Conservation (phyloP, 2,329 filamentous ascomycete species). For the Alternaria consortialis region DNA sequence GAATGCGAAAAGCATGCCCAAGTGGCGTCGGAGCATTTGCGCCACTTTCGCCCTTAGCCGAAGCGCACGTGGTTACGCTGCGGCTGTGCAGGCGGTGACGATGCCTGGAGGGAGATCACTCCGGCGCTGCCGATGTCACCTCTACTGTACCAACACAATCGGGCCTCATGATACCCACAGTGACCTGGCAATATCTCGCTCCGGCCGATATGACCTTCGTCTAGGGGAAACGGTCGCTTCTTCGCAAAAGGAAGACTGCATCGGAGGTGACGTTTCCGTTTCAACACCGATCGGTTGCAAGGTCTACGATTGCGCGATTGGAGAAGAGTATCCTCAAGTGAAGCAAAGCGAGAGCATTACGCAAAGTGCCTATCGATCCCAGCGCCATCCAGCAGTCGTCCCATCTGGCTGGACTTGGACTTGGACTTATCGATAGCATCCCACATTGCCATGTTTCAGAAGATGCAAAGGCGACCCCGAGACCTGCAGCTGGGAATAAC, state of each 20-base stretch:
- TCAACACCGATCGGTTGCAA: constrained; percentile 34
- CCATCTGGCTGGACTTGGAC: constrained; percentile 29
- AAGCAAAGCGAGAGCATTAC: constrained; percentile 36
- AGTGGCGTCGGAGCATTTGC: constrained; percentile 22
- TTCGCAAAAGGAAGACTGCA: constrained; percentile 23
- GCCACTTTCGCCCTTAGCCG: constrained; percentile 27
- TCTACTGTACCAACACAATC: constrained; percentile 11
- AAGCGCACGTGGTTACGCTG: constrained; percentile 20
- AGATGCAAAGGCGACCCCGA: constrained; percentile 39
- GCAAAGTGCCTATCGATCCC: constrained; percentile 29
- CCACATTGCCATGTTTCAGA: constrained; percentile 46
- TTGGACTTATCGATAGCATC: constrained; percentile 45
- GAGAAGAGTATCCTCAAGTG: constrained; percentile 33
- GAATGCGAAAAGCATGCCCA: neutral
- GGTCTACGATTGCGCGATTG: constrained; percentile 34
- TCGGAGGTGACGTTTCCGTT: constrained; percentile 30
- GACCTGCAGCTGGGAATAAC: constrained; percentile 26
- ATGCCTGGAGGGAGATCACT: constrained; percentile 29
- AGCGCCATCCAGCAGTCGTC: constrained; percentile 37
- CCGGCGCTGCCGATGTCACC: constrained; percentile 38
- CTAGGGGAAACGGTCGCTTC: constrained; percentile 25
- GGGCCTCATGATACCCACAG: constrained; percentile 7
- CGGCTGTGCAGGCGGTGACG: constrained; percentile 40
- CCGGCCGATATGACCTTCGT: constrained; percentile 31
- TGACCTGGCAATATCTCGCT: constrained; percentile 20